Conservation (phyloP, 129 eudicot species). For the carrot (Daucus carota) region DH1_v3.0 NC_030385.2:30855501-30856000, state of each 20-base stretch:
- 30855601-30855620: neutral
- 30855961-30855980: neutral
- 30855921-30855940: neutral
- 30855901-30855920: neutral
- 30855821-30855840: neutral
- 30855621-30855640: neutral
- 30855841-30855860: neutral
- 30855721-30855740: neutral
- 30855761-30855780: neutral
- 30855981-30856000: neutral
- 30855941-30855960: neutral
- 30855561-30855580: neutral
- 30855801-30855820: neutral
- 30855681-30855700: neutral
- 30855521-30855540: too few relatives aligned
- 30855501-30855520: too few relatives aligned
- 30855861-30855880: neutral
- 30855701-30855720: neutral
- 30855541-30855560: neutral
- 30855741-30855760: neutral
- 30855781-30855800: neutral
- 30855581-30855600: neutral
- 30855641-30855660: neutral
- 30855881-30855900: neutral
- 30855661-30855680: neutral